Conservation (phyloP, 768 basidiomycete genomes). For the Psilocybe sp. region DNA sequence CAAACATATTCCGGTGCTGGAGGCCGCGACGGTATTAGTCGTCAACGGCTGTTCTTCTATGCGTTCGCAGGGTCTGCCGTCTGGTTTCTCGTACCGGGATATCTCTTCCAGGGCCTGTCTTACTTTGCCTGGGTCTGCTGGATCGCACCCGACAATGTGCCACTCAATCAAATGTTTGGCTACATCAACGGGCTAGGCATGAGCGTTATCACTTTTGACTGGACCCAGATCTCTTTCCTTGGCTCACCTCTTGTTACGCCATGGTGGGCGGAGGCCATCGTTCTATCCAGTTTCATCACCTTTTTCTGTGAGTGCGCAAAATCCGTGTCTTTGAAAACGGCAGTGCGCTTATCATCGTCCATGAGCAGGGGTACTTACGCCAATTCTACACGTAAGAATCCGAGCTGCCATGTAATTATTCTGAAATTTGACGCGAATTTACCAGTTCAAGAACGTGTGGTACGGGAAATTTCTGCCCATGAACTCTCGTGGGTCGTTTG, state of each 20-base stretch:
- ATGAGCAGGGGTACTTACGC: too few species aligned
- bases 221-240: slow-evolving; percentile 53
- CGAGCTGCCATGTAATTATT: too few species aligned
- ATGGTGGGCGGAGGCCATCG: slow-evolving; percentile 71
- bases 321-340: not conserved
- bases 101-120: slow-evolving; percentile 42
- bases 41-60: slow-evolving; percentile 66
- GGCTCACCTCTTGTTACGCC: slow-evolving; percentile 26
- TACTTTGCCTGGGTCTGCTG: slow-evolving; percentile 39
- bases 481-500: slow-evolving; percentile 52
- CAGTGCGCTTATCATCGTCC: not conserved
- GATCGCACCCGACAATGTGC: slow-evolving; percentile 43
- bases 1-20: slow-evolving; percentile 62
- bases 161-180: slow-evolving; percentile 47
- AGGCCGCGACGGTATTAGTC: slow-evolving; percentile 50
- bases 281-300: slow-evolving; percentile 53
- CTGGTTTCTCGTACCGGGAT: slow-evolving; percentile 43
- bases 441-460: slow-evolving; percentile 58
- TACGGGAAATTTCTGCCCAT: slow-evolving; percentile 54
- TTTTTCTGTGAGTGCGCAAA: slow-evolving; percentile 54
- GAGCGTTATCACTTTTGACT: slow-evolving; percentile 42
- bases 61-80: slow-evolving; percentile 48
- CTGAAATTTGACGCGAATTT: too few species aligned
- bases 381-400: too few species aligned
- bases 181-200: slow-evolving; percentile 43